These are phyloP conservation scores for Citrus glauca DNA, from an alignment of 345 rosid species.

Conservation along the genomic window DNA sequence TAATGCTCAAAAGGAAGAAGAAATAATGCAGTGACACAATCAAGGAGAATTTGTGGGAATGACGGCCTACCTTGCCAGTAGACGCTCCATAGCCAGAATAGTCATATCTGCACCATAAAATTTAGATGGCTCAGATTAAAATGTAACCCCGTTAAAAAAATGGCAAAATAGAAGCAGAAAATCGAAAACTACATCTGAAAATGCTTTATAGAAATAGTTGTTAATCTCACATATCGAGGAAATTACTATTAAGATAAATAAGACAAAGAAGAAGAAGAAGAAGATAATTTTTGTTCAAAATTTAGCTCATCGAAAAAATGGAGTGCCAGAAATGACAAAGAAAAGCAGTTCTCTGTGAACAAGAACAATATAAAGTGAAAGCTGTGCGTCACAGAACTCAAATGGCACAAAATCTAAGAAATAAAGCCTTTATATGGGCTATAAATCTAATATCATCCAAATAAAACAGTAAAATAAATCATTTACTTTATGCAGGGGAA, in stretches of 20 bases:
- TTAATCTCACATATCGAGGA: not conserved
- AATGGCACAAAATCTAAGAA: conserved; percentile 26
- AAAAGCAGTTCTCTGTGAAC: conserved; percentile 6
- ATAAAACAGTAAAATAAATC: conserved; percentile 21
- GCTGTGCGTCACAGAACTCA: not conserved
- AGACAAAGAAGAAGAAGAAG: not conserved
- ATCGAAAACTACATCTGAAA: not conserved
- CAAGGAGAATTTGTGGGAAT: not conserved
- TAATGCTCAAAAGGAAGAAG: not conserved
- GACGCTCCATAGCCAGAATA: conserved; percentile 99
- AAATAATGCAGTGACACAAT: not conserved
- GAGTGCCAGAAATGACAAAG: conserved; percentile 22
- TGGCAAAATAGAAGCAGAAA: not conserved
- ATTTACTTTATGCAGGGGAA: conserved; percentile 15
- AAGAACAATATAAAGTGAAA: conserved; percentile 8
- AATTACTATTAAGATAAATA: not conserved
- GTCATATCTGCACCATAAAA: conserved; percentile 66
- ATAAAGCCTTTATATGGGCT: not conserved
- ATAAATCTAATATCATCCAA: conserved; percentile 14
- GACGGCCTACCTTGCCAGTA: conserved; percentile 75
- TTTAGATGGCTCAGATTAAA: conserved; percentile 15
- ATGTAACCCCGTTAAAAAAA: conserved; percentile 3
- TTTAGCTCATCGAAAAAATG: conserved; percentile 2
- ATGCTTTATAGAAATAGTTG: not conserved
- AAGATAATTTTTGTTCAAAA: conserved; percentile 2